Percentiles rank a stretch among this genome's conserved stretches.
These are phyloP conservation scores for Monosporozyma yasuniensis DNA, from an alignment of 805 yeast genomes.

Conservation along the genomic window DNA sequence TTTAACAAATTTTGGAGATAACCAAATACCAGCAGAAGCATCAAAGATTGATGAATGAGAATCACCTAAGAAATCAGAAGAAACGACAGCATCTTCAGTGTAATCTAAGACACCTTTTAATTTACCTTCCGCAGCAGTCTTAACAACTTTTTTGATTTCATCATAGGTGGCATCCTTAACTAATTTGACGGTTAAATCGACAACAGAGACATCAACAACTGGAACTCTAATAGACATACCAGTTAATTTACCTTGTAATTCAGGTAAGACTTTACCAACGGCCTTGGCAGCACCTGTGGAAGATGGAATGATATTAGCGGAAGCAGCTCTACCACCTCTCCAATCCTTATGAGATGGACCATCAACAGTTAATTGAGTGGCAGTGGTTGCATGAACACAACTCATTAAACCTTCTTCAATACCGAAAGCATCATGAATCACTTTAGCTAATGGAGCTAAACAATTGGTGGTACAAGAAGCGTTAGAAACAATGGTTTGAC, in stretches of 20 bases:
- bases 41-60: conserved; percentile 57
- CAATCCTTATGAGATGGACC: conserved; percentile 73
- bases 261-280: conserved; percentile 66
- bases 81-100: conserved; percentile 64
- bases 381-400: conserved; percentile 63
- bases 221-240: conserved; percentile 71
- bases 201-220: conserved; percentile 63
- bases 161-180: conserved; percentile 50
- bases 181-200: conserved; percentile 59
- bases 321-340: conserved; percentile 75
- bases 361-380: conserved; percentile 65
- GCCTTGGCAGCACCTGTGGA: conserved; percentile 74
- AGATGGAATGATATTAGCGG: conserved; percentile 66
- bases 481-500: conserved; percentile 52
- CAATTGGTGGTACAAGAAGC: conserved; percentile 71
- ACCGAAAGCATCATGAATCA: conserved; percentile 55
- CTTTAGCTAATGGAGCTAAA: conserved; percentile 65
- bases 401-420: conserved; percentile 69
- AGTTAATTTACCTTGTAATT: conserved; percentile 60
- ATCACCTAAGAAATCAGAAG: conserved; percentile 58
- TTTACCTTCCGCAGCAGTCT: conserved; percentile 50
- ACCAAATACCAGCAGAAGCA: conserved; percentile 59
- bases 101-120: conserved; percentile 57
- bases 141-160: conserved; percentile 51
- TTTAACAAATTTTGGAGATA: conserved; percentile 62